Percentiles rank a stretch among this genome's conserved stretches.
Evolutionary conservation across 2,329 filamentous ascomycete genomes (phyloP).

Genomic region (Bimuria novae-zelandiae): DNA sequence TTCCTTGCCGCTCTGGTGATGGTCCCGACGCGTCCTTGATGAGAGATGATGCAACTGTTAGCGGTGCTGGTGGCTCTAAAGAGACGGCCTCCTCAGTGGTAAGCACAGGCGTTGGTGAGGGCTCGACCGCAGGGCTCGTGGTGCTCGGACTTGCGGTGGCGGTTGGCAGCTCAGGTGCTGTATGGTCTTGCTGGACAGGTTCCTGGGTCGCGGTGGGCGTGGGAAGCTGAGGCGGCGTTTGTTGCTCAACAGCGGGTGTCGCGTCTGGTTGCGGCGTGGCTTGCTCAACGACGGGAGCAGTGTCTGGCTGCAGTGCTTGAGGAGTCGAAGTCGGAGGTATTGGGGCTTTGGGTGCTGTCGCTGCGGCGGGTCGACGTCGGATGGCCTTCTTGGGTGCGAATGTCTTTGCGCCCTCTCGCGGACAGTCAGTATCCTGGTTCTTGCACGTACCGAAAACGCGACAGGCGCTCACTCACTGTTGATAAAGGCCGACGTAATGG

Average conservation of each 20-base stretch:
- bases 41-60: slow-evolving; percentile 6
- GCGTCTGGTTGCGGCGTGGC: slow-evolving; percentile 12
- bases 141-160: neutral
- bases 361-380: slow-evolving; percentile 48
- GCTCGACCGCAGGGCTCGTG: neutral
- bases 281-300: slow-evolving; percentile 5
- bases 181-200: slow-evolving; percentile 3
- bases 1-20: slow-evolving; percentile 29
- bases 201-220: slow-evolving; percentile 34
- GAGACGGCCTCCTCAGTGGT: neutral
- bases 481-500: slow-evolving; percentile 37
- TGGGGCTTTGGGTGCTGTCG: slow-evolving; percentile 22
- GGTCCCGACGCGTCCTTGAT: slow-evolving; percentile 14
- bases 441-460: slow-evolving; percentile 10
- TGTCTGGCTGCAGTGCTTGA: slow-evolving; percentile 3
- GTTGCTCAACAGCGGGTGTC: slow-evolving; percentile 13
- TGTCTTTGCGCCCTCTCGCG: slow-evolving; percentile 50
- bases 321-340: slow-evolving; percentile 15
- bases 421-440: slow-evolving; percentile 22
- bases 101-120: neutral
- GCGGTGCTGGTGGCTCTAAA: neutral
- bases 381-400: slow-evolving; percentile 53
- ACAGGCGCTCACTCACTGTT: slow-evolving; percentile 30
- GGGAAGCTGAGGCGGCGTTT: slow-evolving; percentile 23
- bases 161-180: neutral